Conservation (phyloP, 164 flowering plant species). For the Sextonia rubra region DNA sequence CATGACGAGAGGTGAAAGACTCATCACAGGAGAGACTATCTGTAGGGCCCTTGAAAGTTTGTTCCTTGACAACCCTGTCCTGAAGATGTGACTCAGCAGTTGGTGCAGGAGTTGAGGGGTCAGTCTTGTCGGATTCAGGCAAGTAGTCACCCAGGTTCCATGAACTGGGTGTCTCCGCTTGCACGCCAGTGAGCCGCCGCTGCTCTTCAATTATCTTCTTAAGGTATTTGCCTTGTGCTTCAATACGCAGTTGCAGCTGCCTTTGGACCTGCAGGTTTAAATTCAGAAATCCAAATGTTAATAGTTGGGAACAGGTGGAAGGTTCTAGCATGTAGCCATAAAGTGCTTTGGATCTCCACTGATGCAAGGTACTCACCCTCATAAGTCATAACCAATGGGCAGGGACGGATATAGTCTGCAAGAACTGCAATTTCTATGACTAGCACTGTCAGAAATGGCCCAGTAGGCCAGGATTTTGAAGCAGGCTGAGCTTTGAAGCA, state of each 20-base stretch:
- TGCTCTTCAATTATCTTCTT: constrained; percentile 96
- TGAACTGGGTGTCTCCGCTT: constrained; percentile 45
- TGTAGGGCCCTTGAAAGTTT: constrained; percentile 16
- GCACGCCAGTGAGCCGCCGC: constrained; percentile 65
- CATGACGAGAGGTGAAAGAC: constrained; percentile 67
- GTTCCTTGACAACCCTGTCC: constrained; percentile 36
- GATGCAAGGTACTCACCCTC: too few relatives aligned
- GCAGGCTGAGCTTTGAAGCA: too few relatives aligned
- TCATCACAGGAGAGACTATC: constrained; percentile 60
- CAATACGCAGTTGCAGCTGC: constrained; percentile 87
- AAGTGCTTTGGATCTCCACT: too few relatives aligned
- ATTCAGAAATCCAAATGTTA: not conserved
- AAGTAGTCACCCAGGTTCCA: constrained; percentile 35
- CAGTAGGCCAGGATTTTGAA: too few relatives aligned
- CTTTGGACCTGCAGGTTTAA: constrained; percentile 64
- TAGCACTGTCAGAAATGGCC: too few relatives aligned
- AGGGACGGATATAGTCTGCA: too few relatives aligned
- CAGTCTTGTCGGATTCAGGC: constrained; percentile 56
- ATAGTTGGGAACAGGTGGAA: not conserved
- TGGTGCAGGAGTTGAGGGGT: constrained; percentile 82
- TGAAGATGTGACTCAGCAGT: constrained; percentile 56
- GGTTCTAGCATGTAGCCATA: too few relatives aligned
- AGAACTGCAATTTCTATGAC: too few relatives aligned
- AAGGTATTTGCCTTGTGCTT: constrained; percentile 94
- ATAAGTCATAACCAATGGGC: too few relatives aligned